phyloP scores from a whole-genome alignment of 331 rosid genomes.

The Quercus phellos region DNA sequence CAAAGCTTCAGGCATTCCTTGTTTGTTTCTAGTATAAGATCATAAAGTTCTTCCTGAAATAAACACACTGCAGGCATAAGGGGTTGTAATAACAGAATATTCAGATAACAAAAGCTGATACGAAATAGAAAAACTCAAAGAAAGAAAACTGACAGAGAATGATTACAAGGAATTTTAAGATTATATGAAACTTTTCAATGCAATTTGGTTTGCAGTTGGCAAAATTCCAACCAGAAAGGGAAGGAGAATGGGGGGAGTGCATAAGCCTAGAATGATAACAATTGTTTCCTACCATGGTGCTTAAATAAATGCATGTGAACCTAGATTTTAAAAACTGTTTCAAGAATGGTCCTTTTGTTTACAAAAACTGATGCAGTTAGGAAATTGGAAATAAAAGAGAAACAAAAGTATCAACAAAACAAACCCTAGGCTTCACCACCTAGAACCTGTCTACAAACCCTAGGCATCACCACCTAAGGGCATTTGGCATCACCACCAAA shows the following conservation, averaged over 20 bases:
- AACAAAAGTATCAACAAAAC: no score
- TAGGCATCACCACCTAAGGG: no score
- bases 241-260: background rate
- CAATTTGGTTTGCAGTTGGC: background rate
- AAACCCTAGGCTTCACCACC: no score
- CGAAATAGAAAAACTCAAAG: background rate
- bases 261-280: background rate
- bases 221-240: background rate
- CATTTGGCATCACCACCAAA: no score
- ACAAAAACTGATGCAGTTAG: no score
- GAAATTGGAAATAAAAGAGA: no score
- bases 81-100: background rate
- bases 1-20: conserved; percentile 81
- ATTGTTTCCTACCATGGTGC: background rate
- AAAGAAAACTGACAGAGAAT: background rate
- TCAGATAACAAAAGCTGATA: background rate
- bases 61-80: conserved; percentile 14
- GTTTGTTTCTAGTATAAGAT: conserved; percentile 72
- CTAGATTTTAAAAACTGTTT: background rate
- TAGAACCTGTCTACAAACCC: no score
- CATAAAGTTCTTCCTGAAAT: conserved; percentile 85
- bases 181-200: background rate
- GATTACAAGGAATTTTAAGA: background rate
- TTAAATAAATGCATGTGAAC: background rate
- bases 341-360: background rate